Evolutionary conservation across 2,329 filamentous ascomycete genomes (phyloP).

Genomic region (Salinomyces thailandicus): DNA sequence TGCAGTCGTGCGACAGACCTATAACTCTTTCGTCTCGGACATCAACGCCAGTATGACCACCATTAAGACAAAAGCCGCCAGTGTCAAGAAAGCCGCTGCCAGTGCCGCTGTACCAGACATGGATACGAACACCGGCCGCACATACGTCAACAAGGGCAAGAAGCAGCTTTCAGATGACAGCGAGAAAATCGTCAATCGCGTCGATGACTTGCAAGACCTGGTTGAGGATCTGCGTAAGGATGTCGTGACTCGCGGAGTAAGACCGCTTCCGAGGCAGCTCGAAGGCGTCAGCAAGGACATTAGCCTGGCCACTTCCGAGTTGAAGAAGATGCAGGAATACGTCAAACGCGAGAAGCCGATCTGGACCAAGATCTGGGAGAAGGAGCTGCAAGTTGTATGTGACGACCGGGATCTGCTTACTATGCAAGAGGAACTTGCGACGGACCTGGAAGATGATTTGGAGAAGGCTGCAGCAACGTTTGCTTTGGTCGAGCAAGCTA

Average conservation of each 20-base stretch:
- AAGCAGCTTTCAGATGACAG: conserved; percentile 80
- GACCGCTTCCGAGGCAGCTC: conserved; percentile 79
- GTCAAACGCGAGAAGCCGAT: conserved; percentile 85
- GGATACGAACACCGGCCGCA: conserved; percentile 68
- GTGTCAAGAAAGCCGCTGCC: conserved; percentile 65
- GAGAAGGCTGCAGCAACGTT: conserved; percentile 93
- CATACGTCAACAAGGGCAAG: conserved; percentile 77
- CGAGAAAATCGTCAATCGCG: conserved; percentile 78
- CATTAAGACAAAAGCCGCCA: conserved; percentile 69
- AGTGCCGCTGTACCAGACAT: conserved; percentile 61
- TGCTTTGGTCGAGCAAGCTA: conserved; percentile 89
- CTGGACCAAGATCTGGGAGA: conserved; percentile 99
- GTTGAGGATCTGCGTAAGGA: conserved; percentile 97
- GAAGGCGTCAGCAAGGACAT: conserved; percentile 87
- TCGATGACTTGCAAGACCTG: conserved; percentile 93
- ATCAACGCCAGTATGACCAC: conserved; percentile 77
- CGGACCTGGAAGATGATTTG: conserved; percentile 86
- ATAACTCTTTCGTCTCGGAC: conserved; percentile 80
- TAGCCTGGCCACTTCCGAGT: conserved; percentile 64
- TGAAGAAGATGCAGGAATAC: conserved; percentile 90
- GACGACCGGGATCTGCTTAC: conserved; percentile 90
- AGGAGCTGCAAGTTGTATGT: conserved; percentile 89
- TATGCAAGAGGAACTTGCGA: conserved; percentile 88
- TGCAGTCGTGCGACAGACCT: conserved; percentile 84
- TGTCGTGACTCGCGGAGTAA: conserved; percentile 83